Base-by-base conservation (phyloP, 176 grass and related monocot species). In the Oryza punctata region DNA sequence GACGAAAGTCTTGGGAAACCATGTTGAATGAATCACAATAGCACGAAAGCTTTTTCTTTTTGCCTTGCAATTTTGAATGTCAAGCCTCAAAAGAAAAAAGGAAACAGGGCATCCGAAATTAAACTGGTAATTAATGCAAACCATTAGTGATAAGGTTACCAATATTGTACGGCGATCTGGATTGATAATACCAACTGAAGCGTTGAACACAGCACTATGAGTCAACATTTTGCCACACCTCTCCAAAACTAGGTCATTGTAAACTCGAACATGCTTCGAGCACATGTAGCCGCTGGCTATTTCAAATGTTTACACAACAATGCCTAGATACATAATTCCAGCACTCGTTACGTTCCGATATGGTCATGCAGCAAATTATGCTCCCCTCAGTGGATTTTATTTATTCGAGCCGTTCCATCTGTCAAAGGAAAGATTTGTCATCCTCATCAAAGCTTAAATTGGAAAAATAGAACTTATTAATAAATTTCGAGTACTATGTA, bases 351-450 rank as follows among this genome's bases (percentile, higher is more conserved):
- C 4, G 63, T 15, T 24, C 21, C 37, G n/a, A 78, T 29, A 83
- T 26, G 6, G 9, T n/a, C n/a, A n/a, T 50, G 67, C 54, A 33
- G 29, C 68, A 65, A 38, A 47, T 86, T 37, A 16, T 45, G 47
- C 30, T 73, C 1, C 26, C 44, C n/a, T n/a, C 1, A 1, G 7
- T 27, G 63, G 10, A 24, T 77, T 6, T 33, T 68, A 64, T 19
- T 91, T 71, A 91, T 65, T 91, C 92, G 0, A 94, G 84, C 47
- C 87, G 81, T 81, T 94, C 84, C 89, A 94, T 94, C 89, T 89
- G 87, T 64, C 72, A 33, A 68, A 78, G 67, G 35, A 45, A 81
- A 74, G 24, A 44, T 25, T 25, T 70, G 26, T 11, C 63, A 57
- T 10, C n/a, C n/a, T n/a, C 40, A 75, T 40, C n/a, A n/a, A 75